A percentile compares a stretch with the other conserved stretches of the same genome.
Conservation (phyloP, 2,329 filamentous ascomycete species). For the Clarireedia hainanense region DNA sequence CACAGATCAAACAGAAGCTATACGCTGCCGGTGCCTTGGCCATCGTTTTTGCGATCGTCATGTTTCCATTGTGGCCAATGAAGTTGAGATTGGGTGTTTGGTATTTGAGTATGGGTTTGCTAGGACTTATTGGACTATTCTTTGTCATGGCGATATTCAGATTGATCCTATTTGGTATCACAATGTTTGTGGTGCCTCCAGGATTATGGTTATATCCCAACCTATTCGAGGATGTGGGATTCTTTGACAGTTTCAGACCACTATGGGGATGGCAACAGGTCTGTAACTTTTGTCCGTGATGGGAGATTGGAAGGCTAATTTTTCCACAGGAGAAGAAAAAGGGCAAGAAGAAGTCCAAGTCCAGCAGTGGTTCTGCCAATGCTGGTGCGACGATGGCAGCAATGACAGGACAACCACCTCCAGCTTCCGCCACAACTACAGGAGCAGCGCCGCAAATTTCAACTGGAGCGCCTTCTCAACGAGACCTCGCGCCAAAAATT, state of each 20-base stretch:
- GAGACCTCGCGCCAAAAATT: constrained; percentile 35
- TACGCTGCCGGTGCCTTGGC: constrained; percentile 79
- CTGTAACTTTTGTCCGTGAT: constrained; percentile 27
- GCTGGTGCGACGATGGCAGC: constrained; percentile 23
- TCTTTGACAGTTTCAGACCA: constrained; percentile 94
- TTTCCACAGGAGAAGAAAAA: constrained; percentile 30
- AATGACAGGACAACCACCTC: constrained; percentile 30
- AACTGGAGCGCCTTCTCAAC: constrained; percentile 30
- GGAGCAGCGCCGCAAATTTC: constrained; percentile 30
- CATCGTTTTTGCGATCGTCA: constrained; percentile 77
- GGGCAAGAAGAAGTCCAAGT: constrained; percentile 30
- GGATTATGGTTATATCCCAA: constrained; percentile 99
- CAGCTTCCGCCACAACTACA: constrained; percentile 30
- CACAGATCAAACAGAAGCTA: constrained; percentile 87
- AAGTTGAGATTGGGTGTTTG: constrained; percentile 88
- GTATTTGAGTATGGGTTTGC: constrained; percentile 92
- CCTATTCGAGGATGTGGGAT: constrained; percentile 95
- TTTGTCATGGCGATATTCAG: constrained; percentile 97
- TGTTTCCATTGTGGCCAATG: constrained; percentile 95
- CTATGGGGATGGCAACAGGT: constrained; percentile 99
- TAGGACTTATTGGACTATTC: constrained; percentile 85
- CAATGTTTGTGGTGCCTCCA: constrained; percentile 75
- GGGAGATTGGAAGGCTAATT: background rate
- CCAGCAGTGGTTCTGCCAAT: constrained; percentile 25
- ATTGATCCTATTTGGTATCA: constrained; percentile 80